phyloP scores from a whole-genome alignment of 768 basidiomycete species.

The Mycena maculata region DNA sequence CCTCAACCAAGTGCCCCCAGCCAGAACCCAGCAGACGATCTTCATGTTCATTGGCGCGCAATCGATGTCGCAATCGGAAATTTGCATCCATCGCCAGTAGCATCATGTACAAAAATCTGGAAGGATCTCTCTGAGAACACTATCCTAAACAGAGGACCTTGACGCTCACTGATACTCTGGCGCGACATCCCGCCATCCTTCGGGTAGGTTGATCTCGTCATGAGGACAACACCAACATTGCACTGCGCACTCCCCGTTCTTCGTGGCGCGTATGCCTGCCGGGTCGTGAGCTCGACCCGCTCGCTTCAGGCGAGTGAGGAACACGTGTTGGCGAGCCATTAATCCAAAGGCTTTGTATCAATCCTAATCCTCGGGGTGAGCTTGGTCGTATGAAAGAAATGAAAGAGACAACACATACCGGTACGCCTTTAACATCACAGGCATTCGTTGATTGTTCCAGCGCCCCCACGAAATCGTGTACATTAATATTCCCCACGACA shows the following conservation, averaged over 20 bases:
- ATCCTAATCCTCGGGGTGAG: too few relatives aligned
- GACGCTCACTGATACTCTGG: constrained; percentile 3
- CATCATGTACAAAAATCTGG: constrained; percentile 27
- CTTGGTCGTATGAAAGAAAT: too few relatives aligned
- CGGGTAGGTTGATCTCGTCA: constrained; percentile 26
- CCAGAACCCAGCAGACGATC: constrained; percentile 30
- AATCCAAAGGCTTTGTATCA: constrained; percentile 7
- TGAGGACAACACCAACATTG: constrained; percentile 35
- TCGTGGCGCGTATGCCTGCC: not conserved
- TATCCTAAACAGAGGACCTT: too few relatives aligned
- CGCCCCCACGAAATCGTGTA: constrained; percentile 3
- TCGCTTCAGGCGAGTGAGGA: constrained; percentile 21
- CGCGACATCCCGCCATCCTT: constrained; percentile 25
- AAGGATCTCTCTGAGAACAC: too few relatives aligned
- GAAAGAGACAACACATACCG: constrained; percentile 3
- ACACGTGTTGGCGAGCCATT: constrained; percentile 20
- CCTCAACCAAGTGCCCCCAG: constrained; percentile 31
- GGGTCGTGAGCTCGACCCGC: constrained; percentile 23
- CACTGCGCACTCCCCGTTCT: constrained; percentile 23
- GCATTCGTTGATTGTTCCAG: constrained; percentile 16
- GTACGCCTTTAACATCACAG: not conserved
- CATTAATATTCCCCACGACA: constrained; percentile 23
- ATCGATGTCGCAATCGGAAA: constrained; percentile 34
- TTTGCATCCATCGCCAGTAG: constrained; percentile 34
- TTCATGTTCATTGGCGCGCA: constrained; percentile 12